Conservation (phyloP, 352 stramenopile species). For the Phytopythium oedochilum region DNA sequence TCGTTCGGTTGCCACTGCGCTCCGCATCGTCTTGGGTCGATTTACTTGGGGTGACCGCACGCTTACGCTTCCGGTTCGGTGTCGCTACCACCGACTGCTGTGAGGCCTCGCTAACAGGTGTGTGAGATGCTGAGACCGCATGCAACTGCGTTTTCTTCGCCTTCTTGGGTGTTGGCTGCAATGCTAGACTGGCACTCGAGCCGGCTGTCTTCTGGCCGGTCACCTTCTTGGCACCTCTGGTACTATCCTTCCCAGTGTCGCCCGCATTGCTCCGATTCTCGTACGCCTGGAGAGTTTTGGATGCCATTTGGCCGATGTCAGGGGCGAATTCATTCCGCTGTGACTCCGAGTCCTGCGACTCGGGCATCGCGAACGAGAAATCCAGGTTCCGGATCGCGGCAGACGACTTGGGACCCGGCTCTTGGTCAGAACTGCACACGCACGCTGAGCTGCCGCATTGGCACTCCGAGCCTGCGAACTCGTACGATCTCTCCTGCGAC, state of each 20-base stretch:
- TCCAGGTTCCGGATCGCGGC: slow-evolving; percentile 51
- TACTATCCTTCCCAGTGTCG: background rate
- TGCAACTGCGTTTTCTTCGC: background rate
- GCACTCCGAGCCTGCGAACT: slow-evolving; percentile 25
- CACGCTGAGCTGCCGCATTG: slow-evolving; percentile 18
- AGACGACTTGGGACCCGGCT: slow-evolving; percentile 9
- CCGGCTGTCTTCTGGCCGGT: background rate
- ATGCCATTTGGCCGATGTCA: slow-evolving; percentile 19
- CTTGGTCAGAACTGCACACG: slow-evolving; percentile 3
- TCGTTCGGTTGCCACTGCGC: background rate
- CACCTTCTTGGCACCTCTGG: background rate
- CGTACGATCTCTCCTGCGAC: slow-evolving; percentile 30
- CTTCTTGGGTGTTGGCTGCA: slow-evolving; percentile 1
- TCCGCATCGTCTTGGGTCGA: background rate
- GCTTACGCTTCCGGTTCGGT: slow-evolving; percentile 14
- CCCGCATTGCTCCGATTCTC: background rate
- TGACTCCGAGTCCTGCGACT: slow-evolving; percentile 50
- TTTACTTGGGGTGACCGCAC: slow-evolving; percentile 6
- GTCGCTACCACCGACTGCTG: slow-evolving; percentile 4
- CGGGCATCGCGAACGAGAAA: slow-evolving; percentile 56
- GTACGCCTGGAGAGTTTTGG: slow-evolving; percentile 16
- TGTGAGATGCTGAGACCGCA: background rate
- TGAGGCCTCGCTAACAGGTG: background rate
- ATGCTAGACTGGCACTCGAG: background rate
- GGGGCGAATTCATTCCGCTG: slow-evolving; percentile 29